phyloP scores from a whole-genome alignment of 2,329 filamentous ascomycete species.

The Colletotrichum plurivorum region DNA sequence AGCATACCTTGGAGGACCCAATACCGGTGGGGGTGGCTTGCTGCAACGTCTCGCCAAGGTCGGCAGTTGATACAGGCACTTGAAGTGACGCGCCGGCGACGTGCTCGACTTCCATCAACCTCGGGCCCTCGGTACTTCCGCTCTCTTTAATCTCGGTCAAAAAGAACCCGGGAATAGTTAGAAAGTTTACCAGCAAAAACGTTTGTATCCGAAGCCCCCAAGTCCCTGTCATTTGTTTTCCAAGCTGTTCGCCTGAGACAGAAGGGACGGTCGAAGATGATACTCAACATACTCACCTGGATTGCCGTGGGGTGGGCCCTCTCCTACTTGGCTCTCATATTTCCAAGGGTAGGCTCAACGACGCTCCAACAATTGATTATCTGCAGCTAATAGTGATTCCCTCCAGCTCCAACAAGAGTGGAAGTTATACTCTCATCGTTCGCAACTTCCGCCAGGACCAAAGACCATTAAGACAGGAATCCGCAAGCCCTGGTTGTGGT shows the following conservation, averaged over 20 bases:
- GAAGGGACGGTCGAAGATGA: neutral
- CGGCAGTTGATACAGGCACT: constrained; percentile 43
- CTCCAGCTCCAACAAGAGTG: constrained; percentile 53
- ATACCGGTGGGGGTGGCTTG: constrained; percentile 26
- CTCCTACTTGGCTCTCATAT: constrained; percentile 46
- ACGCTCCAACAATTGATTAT: neutral
- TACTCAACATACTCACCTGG: constrained; percentile 38
- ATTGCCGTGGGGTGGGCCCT: constrained; percentile 42
- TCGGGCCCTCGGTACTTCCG: neutral
- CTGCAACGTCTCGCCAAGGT: constrained; percentile 32
- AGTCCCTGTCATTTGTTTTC: no score
- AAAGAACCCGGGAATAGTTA: no score
- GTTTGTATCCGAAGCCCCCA: no score
- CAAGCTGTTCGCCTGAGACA: no score
- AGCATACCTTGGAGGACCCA: neutral
- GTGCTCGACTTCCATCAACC: neutral
- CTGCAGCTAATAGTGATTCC: neutral
- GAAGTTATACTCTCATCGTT: constrained; percentile 55
- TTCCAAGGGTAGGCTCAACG: constrained; percentile 44
- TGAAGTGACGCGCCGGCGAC: neutral
- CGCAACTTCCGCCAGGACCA: constrained; percentile 55
- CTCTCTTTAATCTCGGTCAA: no score
- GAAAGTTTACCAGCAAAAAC: no score
- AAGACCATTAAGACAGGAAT: constrained; percentile 54
- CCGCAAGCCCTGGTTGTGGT: constrained; percentile 59